Conservation (phyloP, 2,329 filamentous ascomycete genomes). For the Trichoderma pleuroti region DNA sequence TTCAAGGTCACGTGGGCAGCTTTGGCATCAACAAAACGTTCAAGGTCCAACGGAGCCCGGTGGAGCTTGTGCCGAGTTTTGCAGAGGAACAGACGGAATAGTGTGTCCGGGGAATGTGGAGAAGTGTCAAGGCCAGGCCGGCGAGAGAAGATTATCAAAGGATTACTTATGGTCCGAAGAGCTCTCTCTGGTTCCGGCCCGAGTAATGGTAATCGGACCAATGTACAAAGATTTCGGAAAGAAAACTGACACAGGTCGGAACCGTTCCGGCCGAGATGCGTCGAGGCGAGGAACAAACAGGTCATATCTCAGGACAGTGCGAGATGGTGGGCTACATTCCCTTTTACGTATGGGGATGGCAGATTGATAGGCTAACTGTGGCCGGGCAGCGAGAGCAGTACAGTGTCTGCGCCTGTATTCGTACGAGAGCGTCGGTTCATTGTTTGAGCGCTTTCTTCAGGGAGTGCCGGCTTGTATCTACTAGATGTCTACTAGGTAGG, state of each 20-base stretch:
- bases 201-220: not conserved
- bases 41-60: not conserved
- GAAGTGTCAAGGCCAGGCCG: not conserved
- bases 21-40: not conserved
- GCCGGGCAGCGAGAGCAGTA: not conserved
- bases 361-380: not conserved
- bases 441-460: not conserved
- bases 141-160: not conserved
- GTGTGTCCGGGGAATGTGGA: not conserved
- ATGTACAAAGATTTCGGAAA: not conserved
- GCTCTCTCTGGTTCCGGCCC: not conserved
- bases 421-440: not conserved
- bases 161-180: not conserved
- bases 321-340: not conserved
- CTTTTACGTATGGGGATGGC: not conserved
- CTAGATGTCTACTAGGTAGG: not conserved
- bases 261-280: not conserved
- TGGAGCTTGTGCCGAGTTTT: not conserved
- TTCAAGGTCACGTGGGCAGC: conserved; percentile 16
- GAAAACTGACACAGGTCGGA: not conserved
- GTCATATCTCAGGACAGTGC: not conserved
- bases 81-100: not conserved
- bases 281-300: not conserved
- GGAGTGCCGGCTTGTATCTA: too few species aligned
- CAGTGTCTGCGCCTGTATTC: not conserved